Base-by-base conservation (phyloP, 495 filamentous ascomycete genomes). In the Saxophila tyrrhenica region DNA sequence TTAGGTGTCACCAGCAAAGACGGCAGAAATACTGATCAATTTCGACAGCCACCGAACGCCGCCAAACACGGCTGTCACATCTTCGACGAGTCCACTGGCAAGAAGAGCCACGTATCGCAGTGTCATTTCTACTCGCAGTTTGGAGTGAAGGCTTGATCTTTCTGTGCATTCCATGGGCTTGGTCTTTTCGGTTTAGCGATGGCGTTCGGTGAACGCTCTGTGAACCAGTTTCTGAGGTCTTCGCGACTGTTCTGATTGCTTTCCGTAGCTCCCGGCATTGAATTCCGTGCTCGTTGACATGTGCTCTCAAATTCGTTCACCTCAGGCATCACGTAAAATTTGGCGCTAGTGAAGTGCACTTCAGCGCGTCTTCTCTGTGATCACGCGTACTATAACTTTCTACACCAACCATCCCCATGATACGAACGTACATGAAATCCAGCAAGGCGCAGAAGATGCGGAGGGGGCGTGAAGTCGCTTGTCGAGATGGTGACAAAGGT, bases 41-140 rank as follows among this genome's bases (percentile, higher is more conserved):
- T 35, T 35, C 9, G 13, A 5, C 10, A 60, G 58, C 90, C 90
- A 42, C 89, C 90, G 5, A 91, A 94, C 62, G 88, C 89, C 2
- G 84, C 85, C 15, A 79, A 71, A 39, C 72, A 80, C 53, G 87
- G 87, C 1, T 89, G 84, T 63, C 73, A 81, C 55, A 76, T 86
- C 61, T 94, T 84, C 67, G 76, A 87, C 62, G 73, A 75, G 38
- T 69, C 74, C 49, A 92, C 87, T 1, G 86, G 89, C 10, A 80
- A 83, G 68, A 78, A 80, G 51, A 81, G 67, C 53, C 85, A 87
- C 62, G 74, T 88, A 39, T 72, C 77, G 52, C 81, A 82, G 65
- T 81, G 77, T 63, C 75, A 80, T 50, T 82, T 75, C 50, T 81
- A 73, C 57, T 83, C 80, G 16, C 67, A 70, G 43, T 62, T 68